phyloP scores from a whole-genome alignment of 768 basidiomycete genomes.

The Leccinum longicurvipes region DNA sequence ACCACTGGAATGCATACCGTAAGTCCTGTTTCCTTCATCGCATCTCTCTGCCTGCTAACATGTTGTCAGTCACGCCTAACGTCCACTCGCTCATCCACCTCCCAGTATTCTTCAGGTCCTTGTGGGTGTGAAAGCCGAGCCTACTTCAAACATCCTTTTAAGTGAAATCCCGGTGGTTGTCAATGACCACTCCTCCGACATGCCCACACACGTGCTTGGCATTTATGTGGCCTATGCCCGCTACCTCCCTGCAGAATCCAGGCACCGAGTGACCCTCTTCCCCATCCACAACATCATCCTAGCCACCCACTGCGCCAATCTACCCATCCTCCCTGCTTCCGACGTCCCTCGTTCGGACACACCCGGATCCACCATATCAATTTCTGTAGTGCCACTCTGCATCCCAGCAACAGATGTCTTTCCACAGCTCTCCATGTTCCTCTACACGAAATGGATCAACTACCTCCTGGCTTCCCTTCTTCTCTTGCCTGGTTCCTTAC shows the following conservation, averaged over 20 bases:
- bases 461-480: slow-evolving; percentile 57
- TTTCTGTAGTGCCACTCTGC: slow-evolving; percentile 68
- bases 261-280: slow-evolving; percentile 33
- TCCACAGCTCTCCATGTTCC: slow-evolving; percentile 56
- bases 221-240: slow-evolving; percentile 31
- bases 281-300: slow-evolving; percentile 38
- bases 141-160: slow-evolving; percentile 22
- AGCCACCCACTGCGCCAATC: slow-evolving; percentile 28
- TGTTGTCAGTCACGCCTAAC: too few relatives aligned
- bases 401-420: slow-evolving; percentile 73
- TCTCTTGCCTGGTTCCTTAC: slow-evolving; percentile 43
- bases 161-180: slow-evolving; percentile 24
- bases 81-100: slow-evolving; percentile 7
- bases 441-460: slow-evolving; percentile 64
- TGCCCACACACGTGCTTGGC: slow-evolving; percentile 32
- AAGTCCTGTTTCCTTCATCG: too few relatives aligned
- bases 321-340: slow-evolving; percentile 21
- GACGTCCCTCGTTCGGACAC: slow-evolving; percentile 8
- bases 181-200: slow-evolving; percentile 30
- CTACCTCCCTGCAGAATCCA: slow-evolving; percentile 19
- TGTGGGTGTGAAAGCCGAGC: slow-evolving; percentile 25
- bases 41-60: too few relatives aligned
- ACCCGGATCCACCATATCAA: slow-evolving; percentile 18
- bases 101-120: slow-evolving; percentile 32
- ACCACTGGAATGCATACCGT: slow-evolving; percentile 6